A percentile compares a stretch with the other conserved stretches of the same genome.
Evolutionary conservation across 2,329 filamentous ascomycete species (phyloP).

Genomic region (Colletotrichum spinosum): DNA sequence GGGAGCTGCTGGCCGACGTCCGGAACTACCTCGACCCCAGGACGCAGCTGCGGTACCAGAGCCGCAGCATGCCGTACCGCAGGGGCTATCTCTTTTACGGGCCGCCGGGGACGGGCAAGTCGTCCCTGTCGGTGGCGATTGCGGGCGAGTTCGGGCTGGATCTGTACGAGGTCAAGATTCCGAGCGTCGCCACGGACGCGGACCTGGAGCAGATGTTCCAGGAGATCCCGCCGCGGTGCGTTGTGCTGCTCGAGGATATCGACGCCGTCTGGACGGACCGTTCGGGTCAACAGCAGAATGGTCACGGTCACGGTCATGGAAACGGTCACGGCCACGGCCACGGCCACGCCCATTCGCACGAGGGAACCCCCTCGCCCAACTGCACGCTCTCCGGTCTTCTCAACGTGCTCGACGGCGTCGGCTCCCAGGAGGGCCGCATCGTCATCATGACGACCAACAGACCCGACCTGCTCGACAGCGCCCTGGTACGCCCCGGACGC

Average conservation of each 20-base stretch:
- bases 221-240: slow-evolving; percentile 63
- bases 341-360: slow-evolving; percentile 25
- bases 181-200: slow-evolving; percentile 62
- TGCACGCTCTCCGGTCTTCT: slow-evolving; percentile 73
- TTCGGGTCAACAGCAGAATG: slow-evolving; percentile 13
- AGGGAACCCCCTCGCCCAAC: slow-evolving; percentile 35
- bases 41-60: slow-evolving; percentile 69
- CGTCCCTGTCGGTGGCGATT: slow-evolving; percentile 64
- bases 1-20: slow-evolving; percentile 60
- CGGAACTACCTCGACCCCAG: slow-evolving; percentile 63
- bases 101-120: slow-evolving; percentile 72
- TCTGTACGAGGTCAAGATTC: slow-evolving; percentile 61
- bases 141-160: slow-evolving; percentile 63
- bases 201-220: slow-evolving; percentile 63
- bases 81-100: slow-evolving; percentile 73
- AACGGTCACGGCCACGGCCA: slow-evolving; percentile 25
- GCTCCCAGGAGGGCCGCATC: slow-evolving; percentile 75
- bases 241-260: slow-evolving; percentile 67
- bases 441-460: slow-evolving; percentile 81
- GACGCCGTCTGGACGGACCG: slow-evolving; percentile 55
- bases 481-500: slow-evolving; percentile 73
- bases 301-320: slow-evolving; percentile 21
- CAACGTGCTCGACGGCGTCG: slow-evolving; percentile 78
- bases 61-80: slow-evolving; percentile 59
- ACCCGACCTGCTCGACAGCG: slow-evolving; percentile 72